phyloP scores from a whole-genome alignment of 129 eudicot species.

The Pseudognaphalium luteoalbum region DNA sequence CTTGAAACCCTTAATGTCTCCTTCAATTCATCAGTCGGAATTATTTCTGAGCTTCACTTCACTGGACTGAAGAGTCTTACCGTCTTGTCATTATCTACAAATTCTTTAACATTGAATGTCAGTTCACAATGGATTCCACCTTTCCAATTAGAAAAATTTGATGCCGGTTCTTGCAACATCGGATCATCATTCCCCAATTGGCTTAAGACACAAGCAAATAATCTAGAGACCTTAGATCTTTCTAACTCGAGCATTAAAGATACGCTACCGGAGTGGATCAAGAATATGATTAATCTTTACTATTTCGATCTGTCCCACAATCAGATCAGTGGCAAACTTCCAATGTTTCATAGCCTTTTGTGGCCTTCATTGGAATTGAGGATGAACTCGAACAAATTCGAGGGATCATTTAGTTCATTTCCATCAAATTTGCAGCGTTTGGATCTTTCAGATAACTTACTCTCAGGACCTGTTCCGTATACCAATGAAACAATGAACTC shows the following conservation, averaged over 20 bases:
- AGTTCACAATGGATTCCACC: neutral
- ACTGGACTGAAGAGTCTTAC: neutral
- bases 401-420: neutral
- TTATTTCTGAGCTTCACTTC: neutral
- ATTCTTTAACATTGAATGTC: neutral
- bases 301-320: neutral
- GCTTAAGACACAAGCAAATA: neutral
- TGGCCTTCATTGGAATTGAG: neutral
- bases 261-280: neutral
- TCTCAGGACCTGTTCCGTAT: neutral
- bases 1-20: neutral
- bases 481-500: neutral
- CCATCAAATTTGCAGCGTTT: neutral
- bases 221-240: neutral
- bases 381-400: neutral
- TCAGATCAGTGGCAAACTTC: neutral
- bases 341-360: neutral
- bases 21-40: neutral
- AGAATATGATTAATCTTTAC: neutral
- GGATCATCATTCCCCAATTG: neutral
- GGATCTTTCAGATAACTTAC: neutral
- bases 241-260: neutral
- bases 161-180: neutral
- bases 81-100: neutral
- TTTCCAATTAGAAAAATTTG: neutral